These are phyloP conservation scores for Artemisia tridentata DNA, from an alignment of 129 eudicot species.

Conservation along the genomic window DNA sequence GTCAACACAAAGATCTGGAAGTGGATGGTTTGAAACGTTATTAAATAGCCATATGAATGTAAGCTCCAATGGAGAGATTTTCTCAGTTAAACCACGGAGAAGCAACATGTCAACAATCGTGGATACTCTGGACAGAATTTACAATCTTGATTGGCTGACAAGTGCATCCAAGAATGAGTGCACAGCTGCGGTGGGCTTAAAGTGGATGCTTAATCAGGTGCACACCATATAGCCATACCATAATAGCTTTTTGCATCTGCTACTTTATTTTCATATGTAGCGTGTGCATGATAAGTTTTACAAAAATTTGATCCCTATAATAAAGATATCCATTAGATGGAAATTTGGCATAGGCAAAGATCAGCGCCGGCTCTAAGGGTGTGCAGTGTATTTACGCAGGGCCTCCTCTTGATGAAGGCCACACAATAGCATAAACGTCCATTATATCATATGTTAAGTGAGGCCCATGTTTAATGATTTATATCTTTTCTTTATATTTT, in stretches of 20 bases:
- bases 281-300: slow-evolving; percentile 31
- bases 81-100: slow-evolving; percentile 79
- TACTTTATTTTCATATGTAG: neutral
- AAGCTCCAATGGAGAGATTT: slow-evolving; percentile 90
- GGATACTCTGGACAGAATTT: slow-evolving; percentile 70
- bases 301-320: slow-evolving; percentile 75
- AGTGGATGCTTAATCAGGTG: slow-evolving; percentile 99
- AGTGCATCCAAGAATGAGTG: slow-evolving; percentile 94
- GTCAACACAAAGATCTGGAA: slow-evolving; percentile 93
- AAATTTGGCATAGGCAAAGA: slow-evolving; percentile 60
- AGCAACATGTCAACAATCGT: slow-evolving; percentile 65
- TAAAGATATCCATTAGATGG: slow-evolving; percentile 86
- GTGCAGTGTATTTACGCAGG: too few relatives aligned
- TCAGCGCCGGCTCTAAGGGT: neutral
- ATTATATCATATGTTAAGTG: too few relatives aligned
- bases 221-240: slow-evolving; percentile 20
- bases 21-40: slow-evolving; percentile 98
- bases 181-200: slow-evolving; percentile 88
- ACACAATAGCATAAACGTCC: too few relatives aligned
- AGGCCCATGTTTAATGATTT: too few relatives aligned
- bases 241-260: slow-evolving; percentile 2
- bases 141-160: slow-evolving; percentile 72
- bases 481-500: too few relatives aligned
- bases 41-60: slow-evolving; percentile 80
- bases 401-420: too few relatives aligned